Evolutionary conservation across 2,329 filamentous ascomycete genomes (phyloP), one percentile per base, ranked within the genome.

Genomic region (Aspergillus quadrilineatus): DNA sequence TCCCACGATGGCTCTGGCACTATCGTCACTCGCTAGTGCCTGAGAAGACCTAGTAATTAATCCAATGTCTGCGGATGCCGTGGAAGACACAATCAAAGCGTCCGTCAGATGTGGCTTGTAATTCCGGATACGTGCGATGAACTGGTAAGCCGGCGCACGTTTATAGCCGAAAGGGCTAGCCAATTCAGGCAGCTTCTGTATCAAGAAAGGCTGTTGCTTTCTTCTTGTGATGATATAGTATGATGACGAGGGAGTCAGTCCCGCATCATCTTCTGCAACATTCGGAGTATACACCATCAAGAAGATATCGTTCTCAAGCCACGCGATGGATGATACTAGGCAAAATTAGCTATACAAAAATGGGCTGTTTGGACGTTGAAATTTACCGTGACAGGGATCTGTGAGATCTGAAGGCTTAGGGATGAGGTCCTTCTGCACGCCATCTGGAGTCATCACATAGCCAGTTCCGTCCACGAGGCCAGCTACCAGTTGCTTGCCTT

Each of bases 401-500:
- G 81, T 80, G 6, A 94, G 67, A 56, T 81, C 81, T 5, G 90
- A 86, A 2, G 93, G 90, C 57, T 85, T 85, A 26, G 92, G 91
- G 46, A 99, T 89, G 51, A 87, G 81, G 36, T 82, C 92, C 75
- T 93, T 94, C 29, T 84, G 80, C 41, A 82, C 82, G 46, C 93
- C 93, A 65, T 90, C 85, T 0, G 89, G 90, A 6, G 89, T 91
- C 83, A 97, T 88, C 72, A 97, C 92, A 55, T 84, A 83, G 51
- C 89, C 86, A 10, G 86, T 87, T 56, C 94, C 94, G 73, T 97
- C 85, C 6, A 81, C 86, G 64, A 94, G 79, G 14, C 95, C 94
- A 63, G 90, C 92, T 44, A 96, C 87, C 43, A 99, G 79, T 70
- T 97, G 93, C 72, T 96, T 99, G 46, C 94, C 94, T 70, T 88